Percentiles rank a stretch among this genome's conserved stretches.
Evolutionary conservation across 176 grass and related monocot genomes (phyloP).

Genomic region (Oryza australiensis): DNA sequence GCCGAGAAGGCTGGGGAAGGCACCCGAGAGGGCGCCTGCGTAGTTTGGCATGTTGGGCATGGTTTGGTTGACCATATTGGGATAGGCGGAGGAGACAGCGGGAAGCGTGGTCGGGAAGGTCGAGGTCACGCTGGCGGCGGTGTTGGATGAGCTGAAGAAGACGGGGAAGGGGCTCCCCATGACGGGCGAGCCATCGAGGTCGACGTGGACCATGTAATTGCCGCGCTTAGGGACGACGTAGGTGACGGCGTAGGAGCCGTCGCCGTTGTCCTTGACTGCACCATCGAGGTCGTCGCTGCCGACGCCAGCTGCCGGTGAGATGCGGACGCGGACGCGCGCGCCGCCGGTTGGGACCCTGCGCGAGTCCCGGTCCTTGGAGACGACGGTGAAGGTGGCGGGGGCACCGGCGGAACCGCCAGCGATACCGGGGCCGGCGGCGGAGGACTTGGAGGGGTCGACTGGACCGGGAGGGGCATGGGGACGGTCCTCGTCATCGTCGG

Average conservation of each 20-base stretch:
- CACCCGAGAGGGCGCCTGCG: slow-evolving; percentile 50
- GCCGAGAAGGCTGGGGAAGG: slow-evolving; percentile 61
- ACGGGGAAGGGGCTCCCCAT: slow-evolving; percentile 96
- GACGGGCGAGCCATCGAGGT: slow-evolving; percentile 63
- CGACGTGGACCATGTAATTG: slow-evolving; percentile 88
- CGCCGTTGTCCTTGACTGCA: slow-evolving; percentile 72
- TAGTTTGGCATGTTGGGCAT: slow-evolving; percentile 99
- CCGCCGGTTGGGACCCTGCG: slow-evolving; percentile 57
- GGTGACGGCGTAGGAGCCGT: slow-evolving; percentile 77
- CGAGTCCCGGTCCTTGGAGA: slow-evolving; percentile 66
- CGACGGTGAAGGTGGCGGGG: slow-evolving; percentile 60
- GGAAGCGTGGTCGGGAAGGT: slow-evolving; percentile 28
- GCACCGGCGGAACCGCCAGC: slow-evolving; percentile 58
- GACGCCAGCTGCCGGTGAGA: slow-evolving; percentile 63
- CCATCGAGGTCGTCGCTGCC: slow-evolving; percentile 67
- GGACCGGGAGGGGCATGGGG: slow-evolving; percentile 51
- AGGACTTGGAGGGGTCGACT: slow-evolving; percentile 67
- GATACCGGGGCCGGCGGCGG: slow-evolving; percentile 67
- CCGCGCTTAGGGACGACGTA: slow-evolving; percentile 84
- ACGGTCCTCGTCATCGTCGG: slow-evolving; percentile 37
- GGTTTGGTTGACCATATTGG: slow-evolving; percentile 94
- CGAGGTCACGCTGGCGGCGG: slow-evolving; percentile 14
- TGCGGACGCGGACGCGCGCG: slow-evolving; percentile 50
- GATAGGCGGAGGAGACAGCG: slow-evolving; percentile 36
- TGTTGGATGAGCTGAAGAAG: slow-evolving; percentile 67